Conservation (phyloP, 2,329 filamentous ascomycete species). For the Colletotrichum lentis region DNA sequence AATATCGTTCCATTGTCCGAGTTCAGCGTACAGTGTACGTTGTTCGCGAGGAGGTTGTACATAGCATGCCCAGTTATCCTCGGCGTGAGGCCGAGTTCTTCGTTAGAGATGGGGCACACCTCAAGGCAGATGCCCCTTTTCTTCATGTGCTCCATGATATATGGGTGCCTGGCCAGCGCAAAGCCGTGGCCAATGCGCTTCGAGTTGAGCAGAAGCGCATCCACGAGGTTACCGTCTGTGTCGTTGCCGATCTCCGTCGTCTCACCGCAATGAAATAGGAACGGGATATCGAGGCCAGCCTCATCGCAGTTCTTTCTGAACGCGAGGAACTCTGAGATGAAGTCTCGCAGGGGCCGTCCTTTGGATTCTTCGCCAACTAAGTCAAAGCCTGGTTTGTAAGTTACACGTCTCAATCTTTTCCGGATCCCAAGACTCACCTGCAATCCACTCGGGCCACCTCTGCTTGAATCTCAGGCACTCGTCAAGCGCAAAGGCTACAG, state of each 20-base stretch:
- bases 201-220: constrained; percentile 70
- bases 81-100: constrained; percentile 74
- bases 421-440: constrained; percentile 56
- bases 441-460: constrained; percentile 66
- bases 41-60: constrained; percentile 74
- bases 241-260: constrained; percentile 72
- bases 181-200: constrained; percentile 80
- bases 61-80: constrained; percentile 71
- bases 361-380: constrained; percentile 73
- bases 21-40: constrained; percentile 76
- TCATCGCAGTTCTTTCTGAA: constrained; percentile 63
- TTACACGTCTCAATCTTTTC: not conserved
- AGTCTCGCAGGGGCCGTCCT: constrained; percentile 66
- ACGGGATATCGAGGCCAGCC: constrained; percentile 67
- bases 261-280: constrained; percentile 80
- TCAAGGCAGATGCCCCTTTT: constrained; percentile 73
- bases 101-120: constrained; percentile 80
- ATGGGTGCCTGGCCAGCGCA: constrained; percentile 71
- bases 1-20: constrained; percentile 80
- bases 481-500: constrained; percentile 61
- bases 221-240: constrained; percentile 72
- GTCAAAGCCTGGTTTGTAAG: constrained; percentile 65
- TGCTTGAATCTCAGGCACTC: constrained; percentile 70
- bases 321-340: constrained; percentile 62
- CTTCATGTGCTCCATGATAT: constrained; percentile 72